Percentiles rank a stretch among this genome's conserved stretches.
These are phyloP conservation scores for Apostasia shenzhenica DNA, from an alignment of 106 monocot genomes.

Conservation along the genomic window DNA sequence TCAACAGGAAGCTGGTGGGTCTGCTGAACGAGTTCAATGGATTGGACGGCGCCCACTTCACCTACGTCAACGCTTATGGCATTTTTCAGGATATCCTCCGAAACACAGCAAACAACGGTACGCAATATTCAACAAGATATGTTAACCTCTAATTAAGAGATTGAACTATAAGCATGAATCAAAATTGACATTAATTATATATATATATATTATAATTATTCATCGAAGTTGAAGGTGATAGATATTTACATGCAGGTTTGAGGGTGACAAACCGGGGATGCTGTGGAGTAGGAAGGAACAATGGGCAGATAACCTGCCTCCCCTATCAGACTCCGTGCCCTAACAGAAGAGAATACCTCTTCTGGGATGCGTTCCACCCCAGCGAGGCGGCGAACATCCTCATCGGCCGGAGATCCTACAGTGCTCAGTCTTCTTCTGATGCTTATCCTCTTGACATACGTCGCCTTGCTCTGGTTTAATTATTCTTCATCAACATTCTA, in stretches of 20 bases:
- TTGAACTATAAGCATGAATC: too few relatives aligned
- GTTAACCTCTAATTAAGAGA: too few relatives aligned
- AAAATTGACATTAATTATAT: too few relatives aligned
- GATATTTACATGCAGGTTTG: conserved; percentile 29
- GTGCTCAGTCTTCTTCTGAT: conserved; percentile 43
- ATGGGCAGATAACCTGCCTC: conserved; percentile 86
- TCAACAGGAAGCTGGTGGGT: conserved; percentile 30
- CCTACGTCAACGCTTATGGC: conserved; percentile 68
- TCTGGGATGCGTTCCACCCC: conserved; percentile 95
- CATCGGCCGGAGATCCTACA: conserved; percentile 59
- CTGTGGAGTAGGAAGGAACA: conserved; percentile 92
- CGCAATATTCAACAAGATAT: not conserved
- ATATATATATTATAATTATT: too few relatives aligned
- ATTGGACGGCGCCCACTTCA: conserved; percentile 70
- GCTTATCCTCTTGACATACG: conserved; percentile 62
- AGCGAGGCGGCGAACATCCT: conserved; percentile 66
- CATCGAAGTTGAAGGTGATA: not conserved
- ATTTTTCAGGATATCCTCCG: conserved; percentile 54
- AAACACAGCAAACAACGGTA: conserved; percentile 43
- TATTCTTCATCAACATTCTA: not conserved
- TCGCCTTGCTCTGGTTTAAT: conserved; percentile 51
- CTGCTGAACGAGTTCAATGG: conserved; percentile 60
- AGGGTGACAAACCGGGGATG: conserved; percentile 66
- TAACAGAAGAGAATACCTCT: conserved; percentile 50
- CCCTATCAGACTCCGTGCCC: conserved; percentile 71